Evolutionary conservation across 208 protist genomes (phyloP).

Genomic region (Wallacemonas sp.): DNA sequence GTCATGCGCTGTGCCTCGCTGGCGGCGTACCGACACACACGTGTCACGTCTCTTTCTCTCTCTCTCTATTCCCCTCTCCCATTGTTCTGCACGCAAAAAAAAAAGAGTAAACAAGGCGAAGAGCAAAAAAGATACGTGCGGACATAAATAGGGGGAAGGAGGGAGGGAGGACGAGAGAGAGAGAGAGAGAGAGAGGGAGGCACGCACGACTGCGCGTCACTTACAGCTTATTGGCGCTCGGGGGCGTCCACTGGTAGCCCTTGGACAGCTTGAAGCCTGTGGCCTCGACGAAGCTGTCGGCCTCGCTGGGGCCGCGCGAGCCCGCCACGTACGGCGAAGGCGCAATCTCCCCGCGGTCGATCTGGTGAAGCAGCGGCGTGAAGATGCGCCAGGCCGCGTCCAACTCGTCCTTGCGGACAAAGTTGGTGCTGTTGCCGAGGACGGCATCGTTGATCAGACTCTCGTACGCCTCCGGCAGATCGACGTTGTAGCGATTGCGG

Average conservation of each 20-base stretch:
- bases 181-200: not conserved
- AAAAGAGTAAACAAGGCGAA: slow-evolving; percentile 9
- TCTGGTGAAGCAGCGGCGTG: slow-evolving; percentile 87
- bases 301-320: slow-evolving; percentile 76
- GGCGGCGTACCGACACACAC: not conserved
- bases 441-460: slow-evolving; percentile 89
- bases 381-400: slow-evolving; percentile 93
- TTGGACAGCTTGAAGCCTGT: slow-evolving; percentile 63
- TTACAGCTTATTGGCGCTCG: slow-evolving; percentile 61
- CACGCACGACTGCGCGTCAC: not conserved
- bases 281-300: slow-evolving; percentile 60
- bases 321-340: slow-evolving; percentile 82
- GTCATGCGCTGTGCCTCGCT: too few relatives aligned
- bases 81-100: not conserved
- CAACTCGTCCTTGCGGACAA: slow-evolving; percentile 92
- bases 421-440: slow-evolving; percentile 86
- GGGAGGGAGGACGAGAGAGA: not conserved
- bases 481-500: slow-evolving; percentile 74
- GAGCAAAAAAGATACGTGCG: slow-evolving; percentile 11
- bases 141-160: slow-evolving; percentile 5
- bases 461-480: slow-evolving; percentile 91
- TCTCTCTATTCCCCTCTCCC: not conserved
- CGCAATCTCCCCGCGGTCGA: slow-evolving; percentile 69
- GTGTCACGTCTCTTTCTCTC: not conserved
- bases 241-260: slow-evolving; percentile 51